Evolutionary conservation across 1,284 basidiomycete species (phyloP).

Genomic region (Leccinum griseonigrum): DNA sequence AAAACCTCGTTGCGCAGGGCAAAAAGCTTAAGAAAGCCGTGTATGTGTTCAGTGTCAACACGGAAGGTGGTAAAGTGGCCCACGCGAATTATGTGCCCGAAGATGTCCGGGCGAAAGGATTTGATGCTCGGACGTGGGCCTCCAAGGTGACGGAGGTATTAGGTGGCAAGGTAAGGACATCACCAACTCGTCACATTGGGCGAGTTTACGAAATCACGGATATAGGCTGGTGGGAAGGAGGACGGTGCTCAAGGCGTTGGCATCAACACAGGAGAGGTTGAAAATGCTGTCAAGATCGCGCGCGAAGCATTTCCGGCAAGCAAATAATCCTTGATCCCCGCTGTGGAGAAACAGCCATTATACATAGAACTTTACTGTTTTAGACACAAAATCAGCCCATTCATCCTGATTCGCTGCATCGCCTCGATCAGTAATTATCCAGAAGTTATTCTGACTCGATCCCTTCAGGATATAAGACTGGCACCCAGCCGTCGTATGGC

Average conservation of each 20-base stretch:
- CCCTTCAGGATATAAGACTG: background rate
- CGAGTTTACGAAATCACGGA: constrained; percentile 14
- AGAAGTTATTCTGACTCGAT: constrained; percentile 6
- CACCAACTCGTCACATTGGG: background rate
- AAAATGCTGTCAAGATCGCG: constrained; percentile 69
- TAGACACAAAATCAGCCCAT: background rate
- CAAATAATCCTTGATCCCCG: constrained; percentile 15
- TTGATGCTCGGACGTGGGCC: constrained; percentile 86
- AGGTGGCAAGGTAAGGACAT: constrained; percentile 75
- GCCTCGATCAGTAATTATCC: background rate
- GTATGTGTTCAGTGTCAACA: constrained; percentile 86
- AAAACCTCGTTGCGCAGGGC: constrained; percentile 71
- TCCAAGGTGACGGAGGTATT: constrained; percentile 71
- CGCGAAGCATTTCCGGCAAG: constrained; percentile 39
- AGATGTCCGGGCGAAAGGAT: constrained; percentile 55
- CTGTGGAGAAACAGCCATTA: background rate
- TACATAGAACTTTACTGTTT: background rate
- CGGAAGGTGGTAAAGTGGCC: constrained; percentile 71
- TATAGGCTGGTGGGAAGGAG: constrained; percentile 88
- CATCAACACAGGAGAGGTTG: constrained; percentile 57
- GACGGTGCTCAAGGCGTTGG: constrained; percentile 89
- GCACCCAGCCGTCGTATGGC: background rate
- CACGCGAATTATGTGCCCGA: constrained; percentile 87
- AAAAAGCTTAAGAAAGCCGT: constrained; percentile 82
- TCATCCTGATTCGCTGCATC: background rate